phyloP scores from a whole-genome alignment of 1,139 yeast species.

The Wickerhamomyces sp. region DNA sequence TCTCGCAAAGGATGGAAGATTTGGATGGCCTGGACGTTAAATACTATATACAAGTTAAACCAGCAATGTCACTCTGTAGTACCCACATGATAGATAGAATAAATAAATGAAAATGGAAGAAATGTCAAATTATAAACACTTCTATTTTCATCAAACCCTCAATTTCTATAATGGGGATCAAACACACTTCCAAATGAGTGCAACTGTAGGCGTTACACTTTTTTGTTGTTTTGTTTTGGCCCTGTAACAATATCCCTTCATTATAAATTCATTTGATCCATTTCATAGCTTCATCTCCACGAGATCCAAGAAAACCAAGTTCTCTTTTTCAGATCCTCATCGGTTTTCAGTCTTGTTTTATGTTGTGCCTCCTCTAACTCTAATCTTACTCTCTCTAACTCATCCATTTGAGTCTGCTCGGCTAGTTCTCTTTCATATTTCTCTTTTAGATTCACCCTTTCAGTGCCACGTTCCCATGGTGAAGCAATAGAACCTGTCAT shows the following conservation, averaged over 20 bases:
- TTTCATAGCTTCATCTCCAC: constrained; percentile 11
- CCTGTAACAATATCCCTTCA: too few relatives aligned
- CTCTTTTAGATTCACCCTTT: constrained; percentile 38
- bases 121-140: too few relatives aligned
- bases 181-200: too few relatives aligned
- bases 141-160: too few relatives aligned
- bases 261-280: background rate
- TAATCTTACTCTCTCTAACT: constrained; percentile 41
- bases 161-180: too few relatives aligned
- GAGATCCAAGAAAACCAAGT: constrained; percentile 35
- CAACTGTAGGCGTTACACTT: too few relatives aligned
- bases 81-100: background rate
- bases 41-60: background rate
- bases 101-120: background rate
- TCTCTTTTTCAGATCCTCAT: constrained; percentile 33
- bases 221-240: too few relatives aligned
- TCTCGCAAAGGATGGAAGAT: constrained; percentile 41
- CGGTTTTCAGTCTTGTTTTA: constrained; percentile 31
- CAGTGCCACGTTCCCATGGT: constrained; percentile 49
- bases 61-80: background rate
- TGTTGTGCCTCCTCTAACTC: constrained; percentile 41
- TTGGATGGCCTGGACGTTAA: constrained; percentile 34
- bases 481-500: constrained; percentile 64
- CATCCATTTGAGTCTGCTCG: constrained; percentile 39
- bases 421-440: constrained; percentile 47